These are phyloP conservation scores for Lepidium africanum DNA, from an alignment of 345 rosid genomes.

Conservation along the genomic window DNA sequence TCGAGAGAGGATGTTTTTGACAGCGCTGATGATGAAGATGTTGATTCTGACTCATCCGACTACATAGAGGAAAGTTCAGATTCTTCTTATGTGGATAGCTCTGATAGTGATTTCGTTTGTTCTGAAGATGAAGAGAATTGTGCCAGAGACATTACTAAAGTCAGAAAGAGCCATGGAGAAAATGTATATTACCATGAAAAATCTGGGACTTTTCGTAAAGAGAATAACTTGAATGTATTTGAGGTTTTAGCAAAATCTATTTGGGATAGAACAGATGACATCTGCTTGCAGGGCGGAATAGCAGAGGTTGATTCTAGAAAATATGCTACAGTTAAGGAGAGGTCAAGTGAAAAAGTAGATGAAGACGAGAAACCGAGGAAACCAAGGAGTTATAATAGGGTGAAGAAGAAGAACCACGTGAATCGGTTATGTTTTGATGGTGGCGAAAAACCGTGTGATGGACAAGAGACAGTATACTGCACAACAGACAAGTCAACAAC, in stretches of 20 bases:
- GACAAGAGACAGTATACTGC: not conserved
- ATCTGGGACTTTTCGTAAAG: not conserved
- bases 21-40: constrained; percentile 3
- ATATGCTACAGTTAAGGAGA: not conserved
- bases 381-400: constrained; percentile 6
- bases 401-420: not conserved
- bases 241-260: constrained; percentile 13
- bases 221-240: constrained; percentile 1
- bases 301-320: not conserved
- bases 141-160: not conserved
- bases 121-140: constrained; percentile 23
- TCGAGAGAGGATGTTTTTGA: not conserved
- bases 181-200: not conserved
- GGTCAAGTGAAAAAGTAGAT: not conserved
- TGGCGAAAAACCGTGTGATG: not conserved
- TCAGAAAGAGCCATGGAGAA: not conserved
- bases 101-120: constrained; percentile 11
- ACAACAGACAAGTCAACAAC: constrained; percentile 14
- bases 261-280: constrained; percentile 7
- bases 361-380: constrained; percentile 2
- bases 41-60: constrained; percentile 13
- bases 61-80: not conserved
- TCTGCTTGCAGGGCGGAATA: not conserved
- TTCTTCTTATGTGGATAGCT: constrained; percentile 7
- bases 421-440: not conserved